Percentiles rank a stretch among this genome's conserved stretches.
Evolutionary conservation across 257 asterid genomes (phyloP).

Genomic region (Lavandula angustifolia): DNA sequence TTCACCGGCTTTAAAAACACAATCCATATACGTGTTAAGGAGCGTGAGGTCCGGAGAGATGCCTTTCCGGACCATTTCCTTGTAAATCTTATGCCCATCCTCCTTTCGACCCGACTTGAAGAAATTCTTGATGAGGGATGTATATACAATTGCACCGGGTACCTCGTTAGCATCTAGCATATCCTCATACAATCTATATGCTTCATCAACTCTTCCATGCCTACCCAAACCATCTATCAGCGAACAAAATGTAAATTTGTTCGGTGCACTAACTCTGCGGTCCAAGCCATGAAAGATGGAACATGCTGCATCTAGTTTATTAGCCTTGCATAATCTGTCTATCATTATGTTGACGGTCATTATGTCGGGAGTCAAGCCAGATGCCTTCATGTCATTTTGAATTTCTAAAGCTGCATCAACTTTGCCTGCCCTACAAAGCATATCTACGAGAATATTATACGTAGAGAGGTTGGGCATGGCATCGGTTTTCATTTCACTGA

Average conservation of each 20-base stretch:
- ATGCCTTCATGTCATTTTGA: conserved; percentile 63
- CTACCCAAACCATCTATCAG: conserved; percentile 89
- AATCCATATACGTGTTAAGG: conserved; percentile 88
- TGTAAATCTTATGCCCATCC: conserved; percentile 90
- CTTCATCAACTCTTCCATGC: conserved; percentile 84
- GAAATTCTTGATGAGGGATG: conserved; percentile 82
- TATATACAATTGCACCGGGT: conserved; percentile 75
- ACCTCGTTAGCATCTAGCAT: conserved; percentile 65
- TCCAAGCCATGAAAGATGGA: conserved; percentile 71
- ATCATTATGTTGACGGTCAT: conserved; percentile 83
- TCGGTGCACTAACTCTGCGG: conserved; percentile 62
- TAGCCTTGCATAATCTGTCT: conserved; percentile 88
- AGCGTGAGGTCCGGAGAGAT: conserved; percentile 70
- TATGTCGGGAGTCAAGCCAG: conserved; percentile 70
- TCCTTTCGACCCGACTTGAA: conserved; percentile 78
- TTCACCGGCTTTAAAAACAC: conserved; percentile 85
- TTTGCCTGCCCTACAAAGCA: conserved; percentile 79
- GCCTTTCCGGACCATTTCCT: conserved; percentile 71
- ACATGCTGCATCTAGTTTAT: conserved; percentile 78
- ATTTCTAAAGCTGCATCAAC: conserved; percentile 62
- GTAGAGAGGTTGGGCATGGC: conserved; percentile 87
- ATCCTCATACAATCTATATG: conserved; percentile 75
- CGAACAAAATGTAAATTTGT: conserved; percentile 76
- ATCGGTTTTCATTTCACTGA: conserved; percentile 79
- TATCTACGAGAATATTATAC: conserved; percentile 76